phyloP scores from a whole-genome alignment of 2,329 filamentous ascomycete species.

The Microascus cirrosus region DNA sequence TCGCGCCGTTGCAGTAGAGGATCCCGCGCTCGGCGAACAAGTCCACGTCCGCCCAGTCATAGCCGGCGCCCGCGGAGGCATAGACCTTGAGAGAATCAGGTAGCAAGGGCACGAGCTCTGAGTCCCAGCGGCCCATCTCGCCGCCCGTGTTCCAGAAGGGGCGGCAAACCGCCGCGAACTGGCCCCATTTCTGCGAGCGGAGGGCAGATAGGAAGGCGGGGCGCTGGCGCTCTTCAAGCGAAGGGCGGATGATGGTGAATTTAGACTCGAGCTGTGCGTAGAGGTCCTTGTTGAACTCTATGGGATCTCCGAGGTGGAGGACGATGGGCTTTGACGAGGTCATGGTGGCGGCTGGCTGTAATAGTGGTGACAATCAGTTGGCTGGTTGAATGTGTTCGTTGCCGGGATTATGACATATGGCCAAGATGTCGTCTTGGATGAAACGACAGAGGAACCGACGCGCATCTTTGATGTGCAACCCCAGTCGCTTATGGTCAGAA shows the following conservation, averaged over 20 bases:
- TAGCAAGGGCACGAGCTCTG: conserved; percentile 42
- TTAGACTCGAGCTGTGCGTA: conserved; percentile 16
- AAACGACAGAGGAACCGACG: no score
- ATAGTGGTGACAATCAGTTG: no score
- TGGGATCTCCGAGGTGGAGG: conserved; percentile 19
- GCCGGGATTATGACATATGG: no score
- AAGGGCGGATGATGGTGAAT: conserved; percentile 22
- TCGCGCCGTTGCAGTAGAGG: conserved; percentile 52
- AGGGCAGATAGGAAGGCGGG: conserved; percentile 23
- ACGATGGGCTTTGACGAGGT: conserved; percentile 12
- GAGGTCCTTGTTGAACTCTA: conserved; percentile 18
- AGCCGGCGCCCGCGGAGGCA: conserved; percentile 49
- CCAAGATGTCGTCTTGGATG: no score
- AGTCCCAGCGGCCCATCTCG: conserved; percentile 54
- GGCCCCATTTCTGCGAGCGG: conserved; percentile 25
- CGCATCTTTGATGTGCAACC: no score
- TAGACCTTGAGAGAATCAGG: conserved; percentile 43
- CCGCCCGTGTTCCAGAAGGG: conserved; percentile 55
- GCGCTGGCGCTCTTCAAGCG: conserved; percentile 23
- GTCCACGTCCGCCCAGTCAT: conserved; percentile 50
- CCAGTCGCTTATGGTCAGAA: no score
- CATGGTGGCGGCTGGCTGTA: neutral
- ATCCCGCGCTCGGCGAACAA: conserved; percentile 22
- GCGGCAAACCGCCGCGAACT: conserved; percentile 34
- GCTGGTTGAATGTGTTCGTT: no score